Percentiles rank a stretch among this genome's conserved stretches.
Conservation (phyloP, 2,329 filamentous ascomycete species). For the Penicillium sp. region DNA sequence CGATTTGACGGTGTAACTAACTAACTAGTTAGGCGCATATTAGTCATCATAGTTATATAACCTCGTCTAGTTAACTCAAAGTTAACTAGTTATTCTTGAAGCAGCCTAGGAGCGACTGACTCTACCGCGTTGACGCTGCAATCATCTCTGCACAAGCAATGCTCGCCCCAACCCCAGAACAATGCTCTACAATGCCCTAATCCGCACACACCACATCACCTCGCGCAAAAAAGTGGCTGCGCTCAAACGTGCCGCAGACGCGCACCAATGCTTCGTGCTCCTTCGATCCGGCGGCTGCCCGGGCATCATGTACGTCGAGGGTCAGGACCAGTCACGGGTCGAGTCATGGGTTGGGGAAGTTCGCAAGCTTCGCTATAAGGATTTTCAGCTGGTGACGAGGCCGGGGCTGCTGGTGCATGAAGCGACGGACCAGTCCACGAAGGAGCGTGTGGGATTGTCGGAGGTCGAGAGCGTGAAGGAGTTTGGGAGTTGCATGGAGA, state of each 20-base stretch:
- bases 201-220: slow-evolving; percentile 76
- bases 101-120: too few relatives aligned
- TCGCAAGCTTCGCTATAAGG: slow-evolving; percentile 65
- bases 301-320: slow-evolving; percentile 75
- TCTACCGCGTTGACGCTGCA: too few relatives aligned
- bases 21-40: too few relatives aligned
- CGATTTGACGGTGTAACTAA: too few relatives aligned
- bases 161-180: neutral
- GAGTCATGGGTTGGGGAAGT: slow-evolving; percentile 62
- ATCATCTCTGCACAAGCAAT: too few relatives aligned
- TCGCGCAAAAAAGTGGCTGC: slow-evolving; percentile 67
- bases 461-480: slow-evolving; percentile 62
- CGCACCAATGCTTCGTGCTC: slow-evolving; percentile 59
- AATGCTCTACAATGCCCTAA: slow-evolving; percentile 55
- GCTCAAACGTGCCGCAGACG: slow-evolving; percentile 61
- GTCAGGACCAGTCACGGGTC: slow-evolving; percentile 50
- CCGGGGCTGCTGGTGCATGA: slow-evolving; percentile 41
- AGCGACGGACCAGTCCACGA: neutral
- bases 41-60: too few relatives aligned
- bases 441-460: slow-evolving; percentile 37
- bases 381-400: slow-evolving; percentile 61
- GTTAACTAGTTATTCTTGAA: too few relatives aligned
- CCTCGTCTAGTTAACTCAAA: too few relatives aligned
- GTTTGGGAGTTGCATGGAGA: slow-evolving; percentile 60
- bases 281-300: slow-evolving; percentile 64